Percentiles rank a stretch among this genome's conserved stretches.
Conservation (phyloP, 2,329 filamentous ascomycete species). For the Phyllosticta citriasiana region DNA sequence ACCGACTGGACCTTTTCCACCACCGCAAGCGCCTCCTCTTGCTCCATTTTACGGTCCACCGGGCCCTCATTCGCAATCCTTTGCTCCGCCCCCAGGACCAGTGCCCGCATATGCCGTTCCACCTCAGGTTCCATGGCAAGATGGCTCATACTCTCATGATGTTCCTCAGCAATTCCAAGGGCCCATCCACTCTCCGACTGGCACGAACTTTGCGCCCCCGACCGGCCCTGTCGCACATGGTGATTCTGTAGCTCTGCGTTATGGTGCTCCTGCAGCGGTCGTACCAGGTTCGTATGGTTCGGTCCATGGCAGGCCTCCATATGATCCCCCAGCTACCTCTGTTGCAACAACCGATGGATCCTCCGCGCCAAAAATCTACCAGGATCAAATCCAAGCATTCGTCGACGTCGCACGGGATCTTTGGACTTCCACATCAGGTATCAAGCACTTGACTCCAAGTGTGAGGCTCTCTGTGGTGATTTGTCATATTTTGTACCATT, state of each 20-base stretch:
- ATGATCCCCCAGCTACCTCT: neutral
- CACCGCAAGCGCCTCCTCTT: constrained; percentile 21
- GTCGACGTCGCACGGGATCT: constrained; percentile 47
- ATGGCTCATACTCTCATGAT: constrained; percentile 1
- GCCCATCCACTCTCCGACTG: neutral
- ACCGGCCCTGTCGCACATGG: constrained; percentile 12
- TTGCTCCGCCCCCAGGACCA: constrained; percentile 1
- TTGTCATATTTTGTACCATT: constrained; percentile 50
- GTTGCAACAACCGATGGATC: neutral
- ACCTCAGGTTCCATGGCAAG: constrained; percentile 4
- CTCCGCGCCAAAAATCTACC: constrained; percentile 19
- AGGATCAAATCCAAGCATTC: constrained; percentile 31
- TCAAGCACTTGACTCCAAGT: constrained; percentile 52
- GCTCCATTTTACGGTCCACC: constrained; percentile 6
- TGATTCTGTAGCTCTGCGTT: neutral
- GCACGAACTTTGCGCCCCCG: neutral
- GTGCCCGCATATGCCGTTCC: neutral
- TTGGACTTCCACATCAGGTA: constrained; percentile 51
- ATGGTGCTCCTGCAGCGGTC: constrained; percentile 12
- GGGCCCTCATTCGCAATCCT: neutral
- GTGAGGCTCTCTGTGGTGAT: constrained; percentile 56
- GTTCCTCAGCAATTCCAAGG: neutral
- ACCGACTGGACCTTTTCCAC: constrained; percentile 27
- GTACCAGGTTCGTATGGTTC: constrained; percentile 1
- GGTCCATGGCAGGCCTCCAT: neutral